Evolutionary conservation across 192 early-diverging fungal genomes (phyloP).

Genomic region (Gorgonomyces haynaldii): DNA sequence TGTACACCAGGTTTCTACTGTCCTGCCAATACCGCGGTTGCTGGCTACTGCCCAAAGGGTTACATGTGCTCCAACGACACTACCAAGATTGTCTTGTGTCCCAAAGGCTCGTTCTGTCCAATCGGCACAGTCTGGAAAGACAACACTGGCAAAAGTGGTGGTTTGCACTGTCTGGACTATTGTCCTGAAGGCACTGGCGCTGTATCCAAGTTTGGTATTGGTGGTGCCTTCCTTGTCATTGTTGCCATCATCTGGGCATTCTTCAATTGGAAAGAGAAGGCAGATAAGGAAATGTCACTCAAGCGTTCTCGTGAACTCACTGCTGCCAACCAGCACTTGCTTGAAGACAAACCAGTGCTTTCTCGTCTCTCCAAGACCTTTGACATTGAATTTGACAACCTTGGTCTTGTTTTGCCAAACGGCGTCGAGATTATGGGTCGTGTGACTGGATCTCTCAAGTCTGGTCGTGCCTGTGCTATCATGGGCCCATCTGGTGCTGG

Average conservation of each 20-base stretch:
- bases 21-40: slow-evolving; percentile 38
- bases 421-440: slow-evolving; percentile 41
- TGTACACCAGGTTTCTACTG: slow-evolving; percentile 36
- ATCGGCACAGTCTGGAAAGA: slow-evolving; percentile 22
- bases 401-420: slow-evolving; percentile 22
- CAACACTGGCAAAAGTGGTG: no score
- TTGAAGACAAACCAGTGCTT: slow-evolving; percentile 1
- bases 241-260: no score
- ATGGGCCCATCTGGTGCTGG: slow-evolving; percentile 43
- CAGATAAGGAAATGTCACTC: not conserved
- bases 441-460: slow-evolving; percentile 39
- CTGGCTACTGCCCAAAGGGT: slow-evolving; percentile 45
- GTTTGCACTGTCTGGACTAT: not conserved
- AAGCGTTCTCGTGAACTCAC: no score
- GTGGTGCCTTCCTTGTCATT: no score
- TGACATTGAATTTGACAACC: slow-evolving; percentile 19
- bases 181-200: not conserved
- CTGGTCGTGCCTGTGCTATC: slow-evolving; percentile 45
- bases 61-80: slow-evolving; percentile 42
- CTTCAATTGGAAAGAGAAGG: no score
- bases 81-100: slow-evolving; percentile 31
- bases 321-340: not conserved
- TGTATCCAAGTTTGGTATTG: not conserved
- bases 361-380: not conserved
- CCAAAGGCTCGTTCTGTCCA: slow-evolving; percentile 40